Evolutionary conservation across 2,329 filamentous ascomycete species (phyloP).

Genomic region (Coleophoma cylindrospora): DNA sequence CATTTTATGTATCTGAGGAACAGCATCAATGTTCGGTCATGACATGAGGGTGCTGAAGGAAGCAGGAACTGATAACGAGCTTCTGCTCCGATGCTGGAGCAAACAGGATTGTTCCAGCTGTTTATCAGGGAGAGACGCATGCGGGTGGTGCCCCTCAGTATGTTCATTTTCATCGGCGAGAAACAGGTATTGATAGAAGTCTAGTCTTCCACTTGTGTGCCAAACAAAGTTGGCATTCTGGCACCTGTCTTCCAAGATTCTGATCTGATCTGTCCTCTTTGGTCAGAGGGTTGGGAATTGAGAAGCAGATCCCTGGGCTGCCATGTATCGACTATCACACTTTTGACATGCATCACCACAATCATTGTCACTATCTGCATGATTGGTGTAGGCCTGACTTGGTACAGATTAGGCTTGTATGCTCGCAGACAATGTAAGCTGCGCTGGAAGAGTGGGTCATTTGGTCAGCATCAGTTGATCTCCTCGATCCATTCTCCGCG

Average conservation of each 20-base stretch:
- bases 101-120: conserved; percentile 44
- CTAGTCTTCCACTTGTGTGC: conserved; percentile 44
- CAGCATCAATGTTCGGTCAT: not conserved
- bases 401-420: no score
- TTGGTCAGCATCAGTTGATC: no score
- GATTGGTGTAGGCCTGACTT: conserved; percentile 6
- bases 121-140: conserved; percentile 26
- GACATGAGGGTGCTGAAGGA: not conserved
- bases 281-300: conserved; percentile 40
- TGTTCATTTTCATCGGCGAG: conserved; percentile 1
- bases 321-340: conserved; percentile 37
- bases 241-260: conserved; percentile 42
- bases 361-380: conserved; percentile 24
- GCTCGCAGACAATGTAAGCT: no score
- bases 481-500: no score
- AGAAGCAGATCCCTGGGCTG: conserved; percentile 33
- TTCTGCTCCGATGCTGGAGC: conserved; percentile 45
- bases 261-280: conserved; percentile 44
- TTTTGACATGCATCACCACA: conserved; percentile 28
- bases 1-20: no score
- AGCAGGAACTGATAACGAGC: conserved; percentile 20
- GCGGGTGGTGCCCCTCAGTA: conserved; percentile 22
- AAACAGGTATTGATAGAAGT: not conserved
- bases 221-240: conserved; percentile 42
- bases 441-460: no score